These are phyloP conservation scores for Hygrophorus russula DNA, from an alignment of 768 basidiomycete species.

Conservation along the genomic window DNA sequence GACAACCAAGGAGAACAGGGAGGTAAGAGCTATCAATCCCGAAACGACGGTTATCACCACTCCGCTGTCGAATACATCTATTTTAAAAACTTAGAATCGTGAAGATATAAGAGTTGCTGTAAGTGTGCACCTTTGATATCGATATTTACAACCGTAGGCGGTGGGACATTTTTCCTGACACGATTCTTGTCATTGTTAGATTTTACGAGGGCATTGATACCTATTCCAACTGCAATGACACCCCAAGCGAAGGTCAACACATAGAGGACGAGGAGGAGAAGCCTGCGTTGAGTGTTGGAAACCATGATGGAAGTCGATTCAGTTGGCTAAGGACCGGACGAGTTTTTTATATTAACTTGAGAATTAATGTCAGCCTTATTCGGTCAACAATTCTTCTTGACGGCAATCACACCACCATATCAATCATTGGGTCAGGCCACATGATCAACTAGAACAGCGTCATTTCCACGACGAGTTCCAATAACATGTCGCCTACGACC, in stretches of 20 bases:
- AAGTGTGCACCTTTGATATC: conserved; percentile 12
- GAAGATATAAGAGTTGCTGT: not conserved
- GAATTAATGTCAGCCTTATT: no score
- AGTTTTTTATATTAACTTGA: not conserved
- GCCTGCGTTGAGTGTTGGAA: not conserved
- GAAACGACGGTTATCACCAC: conserved; percentile 12
- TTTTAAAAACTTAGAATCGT: not conserved
- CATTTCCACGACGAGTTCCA: no score
- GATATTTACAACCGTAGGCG: conserved; percentile 10
- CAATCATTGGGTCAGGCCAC: no score
- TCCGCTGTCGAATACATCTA: conserved; percentile 15
- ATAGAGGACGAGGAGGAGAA: conserved; percentile 14
- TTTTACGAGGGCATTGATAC: conserved; percentile 16
- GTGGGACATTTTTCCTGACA: conserved; percentile 10
- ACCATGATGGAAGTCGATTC: not conserved
- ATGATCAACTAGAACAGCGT: no score
- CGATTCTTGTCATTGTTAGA: conserved; percentile 11
- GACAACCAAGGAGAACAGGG: conserved; percentile 7
- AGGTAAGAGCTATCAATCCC: conserved; percentile 10
- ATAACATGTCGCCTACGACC: no score
- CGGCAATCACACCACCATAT: no score
- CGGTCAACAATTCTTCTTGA: no score
- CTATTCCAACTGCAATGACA: conserved; percentile 6
- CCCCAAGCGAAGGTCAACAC: conserved; percentile 19
- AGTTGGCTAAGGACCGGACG: not conserved